Base-by-base conservation (phyloP, 345 rosid genomes). In the Murraya koenigii region DNA sequence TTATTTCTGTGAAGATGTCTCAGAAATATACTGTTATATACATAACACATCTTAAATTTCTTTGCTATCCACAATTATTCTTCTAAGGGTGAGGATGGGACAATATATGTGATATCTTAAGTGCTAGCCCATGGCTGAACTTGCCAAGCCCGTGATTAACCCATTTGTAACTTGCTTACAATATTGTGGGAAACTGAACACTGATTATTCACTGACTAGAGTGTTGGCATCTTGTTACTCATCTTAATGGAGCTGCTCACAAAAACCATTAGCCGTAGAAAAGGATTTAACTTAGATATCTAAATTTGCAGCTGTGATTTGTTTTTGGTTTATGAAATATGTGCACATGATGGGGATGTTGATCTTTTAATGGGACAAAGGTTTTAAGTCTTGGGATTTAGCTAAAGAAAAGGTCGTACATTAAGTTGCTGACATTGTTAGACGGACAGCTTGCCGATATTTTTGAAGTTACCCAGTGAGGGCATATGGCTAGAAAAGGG, bases 271-370 rank as follows among this genome's bases (percentile, higher is more conserved):
- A 7, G 36, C 73, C 30, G 25, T 49, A 49, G 35, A 26, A 47
- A 25, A 28, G 38, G 56, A 47, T 26, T 69, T 23, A 26, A 23
- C 13, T 32, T 28, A n/a, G 55, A 2, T n/a, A 52, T 44, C 30
- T 68, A 44, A 68, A 44, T 11, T 49, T 49, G 74, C 41, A 70
- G 28, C 28, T 47, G 4, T 49, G 17, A 3, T 4, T 49, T 17
- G 7, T 30, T 70, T 69, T 47, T 70, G 61, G 74, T 25, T 70
- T 70, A 39, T 8, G 23, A 22, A 49, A 22, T 49, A 19, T 69
- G 59, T 69, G 73, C 60, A 17, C 28, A 44, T 47, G 26, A 39
- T 70, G n/a, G n/a, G 74, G 60, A 49, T 70, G 36, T 30, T 52
- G 58, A 11, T 19, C 33, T 70, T 20, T 28, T 28, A 52, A 9